These are phyloP conservation scores for Tetrahymena borealis DNA, from an alignment of 73 alveolate species.

Conservation along the genomic window DNA sequence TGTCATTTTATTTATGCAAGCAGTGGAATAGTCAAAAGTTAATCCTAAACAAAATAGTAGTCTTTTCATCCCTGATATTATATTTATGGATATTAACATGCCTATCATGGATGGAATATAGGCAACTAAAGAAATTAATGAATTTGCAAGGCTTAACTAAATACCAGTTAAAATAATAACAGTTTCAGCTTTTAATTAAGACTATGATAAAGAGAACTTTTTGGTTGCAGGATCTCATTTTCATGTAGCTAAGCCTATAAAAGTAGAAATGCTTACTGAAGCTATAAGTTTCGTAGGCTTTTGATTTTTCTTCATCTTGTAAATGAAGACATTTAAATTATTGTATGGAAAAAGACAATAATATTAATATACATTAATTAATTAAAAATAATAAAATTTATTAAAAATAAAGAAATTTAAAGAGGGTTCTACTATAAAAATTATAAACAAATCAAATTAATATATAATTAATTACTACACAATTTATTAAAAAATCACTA, in stretches of 20 bases:
- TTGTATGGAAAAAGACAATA: too few species aligned
- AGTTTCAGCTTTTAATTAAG: neutral
- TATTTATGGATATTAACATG: conserved; percentile 41
- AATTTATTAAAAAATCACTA: too few species aligned
- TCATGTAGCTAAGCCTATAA: neutral
- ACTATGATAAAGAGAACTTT: neutral
- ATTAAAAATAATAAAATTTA: too few species aligned
- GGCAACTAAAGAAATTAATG: conserved; percentile 17
- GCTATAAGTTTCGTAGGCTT: neutral
- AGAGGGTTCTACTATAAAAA: too few species aligned
- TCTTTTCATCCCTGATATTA: neutral
- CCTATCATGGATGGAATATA: conserved; percentile 23
- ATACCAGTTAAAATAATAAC: neutral
- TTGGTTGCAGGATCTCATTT: neutral
- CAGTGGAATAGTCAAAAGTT: neutral
- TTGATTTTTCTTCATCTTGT: too few species aligned
- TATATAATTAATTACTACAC: too few species aligned
- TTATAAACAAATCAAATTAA: too few species aligned
- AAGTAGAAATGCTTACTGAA: neutral
- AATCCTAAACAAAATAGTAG: neutral
- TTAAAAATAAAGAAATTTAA: too few species aligned
- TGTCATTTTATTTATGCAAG: neutral
- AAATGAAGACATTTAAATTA: too few species aligned
- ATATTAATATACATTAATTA: too few species aligned
- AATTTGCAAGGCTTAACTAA: neutral